Base-by-base conservation (phyloP, 768 basidiomycete genomes). In the Boletellus ananas region DNA sequence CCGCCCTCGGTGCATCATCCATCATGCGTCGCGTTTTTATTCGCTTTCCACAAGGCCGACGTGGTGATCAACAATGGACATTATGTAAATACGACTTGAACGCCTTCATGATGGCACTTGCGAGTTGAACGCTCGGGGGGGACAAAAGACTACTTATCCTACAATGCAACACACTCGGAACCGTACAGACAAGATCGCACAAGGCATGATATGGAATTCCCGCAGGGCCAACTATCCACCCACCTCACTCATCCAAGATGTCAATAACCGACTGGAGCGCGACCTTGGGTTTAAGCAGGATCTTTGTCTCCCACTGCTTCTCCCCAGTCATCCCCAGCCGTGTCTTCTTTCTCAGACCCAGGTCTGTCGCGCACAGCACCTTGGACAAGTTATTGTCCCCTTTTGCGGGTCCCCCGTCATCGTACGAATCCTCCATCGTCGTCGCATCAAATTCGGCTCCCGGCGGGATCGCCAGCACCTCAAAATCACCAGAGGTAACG, bases 261-360 rank as follows among this genome's bases (percentile, higher is more conserved):
- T 71, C 61, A 17, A 70, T 54, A 36, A 71, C 55, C 1, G 69
- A 70, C 49, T 72, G 70, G 23, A 73, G 61, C 4, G 70, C 71
- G 12, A 73, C 68, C 58, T 72, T 72, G 23, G 71, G 69, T 47
- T 68, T 72, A 13, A 72, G 58, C 35, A 73, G n/a, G 27, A 67
- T 54, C 56, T 60, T 72, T 8, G 54, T 59, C 33, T 66, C 70
- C 66, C 60, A 62, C 48, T 56, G 61, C 35, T 56, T 60, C 16
- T 70, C 62, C 20, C 63, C 60, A 16, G 55, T 58, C 59, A 25
- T 59, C 14, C 39, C 57, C 10, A 62, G 25, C 20, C 56, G 64
- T 43, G 62, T 60, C 52, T 56, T 60, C 53, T 70, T 66, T 45
- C 65, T 58, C 33, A 72, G 52, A 25, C 71, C 71, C n/a, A 72